phyloP scores from a whole-genome alignment of 73 alveolate species.

The Tetrahymena thermophila region DNA sequence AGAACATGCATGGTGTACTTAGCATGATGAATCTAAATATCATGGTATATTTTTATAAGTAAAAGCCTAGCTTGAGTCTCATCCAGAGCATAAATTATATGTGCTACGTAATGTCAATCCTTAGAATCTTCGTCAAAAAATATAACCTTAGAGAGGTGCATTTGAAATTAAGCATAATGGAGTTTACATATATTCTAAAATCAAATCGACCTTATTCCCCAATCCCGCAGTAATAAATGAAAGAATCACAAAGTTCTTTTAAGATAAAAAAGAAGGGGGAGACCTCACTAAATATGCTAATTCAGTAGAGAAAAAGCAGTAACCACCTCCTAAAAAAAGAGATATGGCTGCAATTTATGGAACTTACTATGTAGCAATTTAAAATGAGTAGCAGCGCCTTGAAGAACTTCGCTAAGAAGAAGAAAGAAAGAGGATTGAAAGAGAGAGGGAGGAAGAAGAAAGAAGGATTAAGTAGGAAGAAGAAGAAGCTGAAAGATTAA shows the following conservation, averaged over 20 bases:
- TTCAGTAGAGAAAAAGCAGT: neutral
- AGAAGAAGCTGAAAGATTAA: neutral
- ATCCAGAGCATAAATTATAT: neutral
- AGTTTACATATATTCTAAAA: neutral
- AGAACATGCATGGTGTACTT: constrained; percentile 48
- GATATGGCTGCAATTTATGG: neutral
- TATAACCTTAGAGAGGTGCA: neutral
- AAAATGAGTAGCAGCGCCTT: neutral
- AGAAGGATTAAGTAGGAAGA: neutral
- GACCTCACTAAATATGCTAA: neutral
- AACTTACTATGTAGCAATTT: neutral
- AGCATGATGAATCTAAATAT: constrained; percentile 40
- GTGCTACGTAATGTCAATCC: neutral
- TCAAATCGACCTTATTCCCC: neutral
- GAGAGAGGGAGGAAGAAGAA: neutral
- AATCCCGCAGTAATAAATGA: neutral
- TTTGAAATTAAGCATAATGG: neutral
- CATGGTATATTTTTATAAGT: neutral
- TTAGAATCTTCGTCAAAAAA: neutral
- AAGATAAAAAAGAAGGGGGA: neutral
- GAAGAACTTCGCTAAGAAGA: neutral
- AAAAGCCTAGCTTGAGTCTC: neutral
- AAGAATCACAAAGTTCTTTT: neutral
- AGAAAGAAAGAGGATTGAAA: neutral
- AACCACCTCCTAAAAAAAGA: neutral